These are phyloP conservation scores for Wickerhamomyces xylosicus DNA, from an alignment of 805 yeast species.

Conservation along the genomic window DNA sequence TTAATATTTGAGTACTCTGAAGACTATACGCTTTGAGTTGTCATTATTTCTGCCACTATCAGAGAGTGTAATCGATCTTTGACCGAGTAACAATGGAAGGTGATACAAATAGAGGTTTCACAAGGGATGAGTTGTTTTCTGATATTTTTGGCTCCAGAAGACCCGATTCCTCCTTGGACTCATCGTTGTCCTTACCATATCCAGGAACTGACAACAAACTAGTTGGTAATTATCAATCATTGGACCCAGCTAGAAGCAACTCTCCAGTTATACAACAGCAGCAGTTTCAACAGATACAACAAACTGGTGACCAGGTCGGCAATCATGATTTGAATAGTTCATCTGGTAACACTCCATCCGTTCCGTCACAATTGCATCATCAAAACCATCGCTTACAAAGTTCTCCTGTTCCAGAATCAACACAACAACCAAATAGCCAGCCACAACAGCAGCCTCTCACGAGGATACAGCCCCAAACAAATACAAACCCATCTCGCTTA, in stretches of 20 bases:
- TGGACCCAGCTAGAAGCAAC: constrained; percentile 5
- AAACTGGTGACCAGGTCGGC: too few relatives aligned
- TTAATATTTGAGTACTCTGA: too few relatives aligned
- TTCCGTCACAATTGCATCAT: too few relatives aligned
- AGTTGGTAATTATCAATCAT: neutral
- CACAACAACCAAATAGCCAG: neutral
- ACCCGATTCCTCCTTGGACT: constrained; percentile 4
- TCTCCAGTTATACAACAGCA: constrained; percentile 5
- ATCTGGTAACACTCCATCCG: too few relatives aligned
- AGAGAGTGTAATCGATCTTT: too few relatives aligned
- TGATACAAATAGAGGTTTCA: constrained; percentile 5
- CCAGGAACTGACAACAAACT: constrained; percentile 1
- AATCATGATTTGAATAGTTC: too few relatives aligned
- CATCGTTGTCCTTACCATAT: neutral
- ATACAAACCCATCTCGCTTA: neutral
- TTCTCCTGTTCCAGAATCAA: too few relatives aligned
- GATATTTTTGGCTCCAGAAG: constrained; percentile 23
- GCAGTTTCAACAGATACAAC: constrained; percentile 14
- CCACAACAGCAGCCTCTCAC: neutral
- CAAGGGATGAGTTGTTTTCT: constrained; percentile 20
- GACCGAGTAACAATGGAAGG: constrained; percentile 1
- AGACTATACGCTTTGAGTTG: too few relatives aligned
- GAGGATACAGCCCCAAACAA: too few relatives aligned
- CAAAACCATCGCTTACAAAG: too few relatives aligned
- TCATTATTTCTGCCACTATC: too few relatives aligned